A percentile compares a stretch with the other conserved stretches of the same genome.
phyloP scores from a whole-genome alignment of 805 yeast genomes.

The Ogataea thermomethanolica region DNA sequence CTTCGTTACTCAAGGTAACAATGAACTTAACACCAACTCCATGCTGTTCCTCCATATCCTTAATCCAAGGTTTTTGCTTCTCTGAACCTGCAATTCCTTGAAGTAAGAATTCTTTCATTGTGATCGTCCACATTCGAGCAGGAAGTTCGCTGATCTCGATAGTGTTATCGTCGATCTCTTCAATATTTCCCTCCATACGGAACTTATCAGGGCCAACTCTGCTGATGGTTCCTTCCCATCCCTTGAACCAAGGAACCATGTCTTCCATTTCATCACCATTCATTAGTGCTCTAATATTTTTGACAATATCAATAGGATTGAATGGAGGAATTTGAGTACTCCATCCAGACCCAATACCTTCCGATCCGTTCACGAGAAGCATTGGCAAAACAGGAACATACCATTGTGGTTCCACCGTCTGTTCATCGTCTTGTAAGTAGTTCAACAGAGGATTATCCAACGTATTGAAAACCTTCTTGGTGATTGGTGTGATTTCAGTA shows the following conservation, averaged over 20 bases:
- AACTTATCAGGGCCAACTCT: conserved; percentile 62
- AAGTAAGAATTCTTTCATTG: conserved; percentile 79
- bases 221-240: conserved; percentile 87
- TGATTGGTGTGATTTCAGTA: conserved; percentile 75
- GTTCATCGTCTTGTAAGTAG: conserved; percentile 89
- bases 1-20: conserved; percentile 68
- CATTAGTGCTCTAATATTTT: conserved; percentile 71
- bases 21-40: conserved; percentile 76
- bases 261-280: conserved; percentile 63
- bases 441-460: conserved; percentile 74
- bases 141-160: conserved; percentile 92
- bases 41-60: conserved; percentile 94
- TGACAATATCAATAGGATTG: conserved; percentile 81
- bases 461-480: conserved; percentile 72
- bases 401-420: conserved; percentile 93
- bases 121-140: conserved; percentile 86
- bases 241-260: conserved; percentile 91
- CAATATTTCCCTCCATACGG: conserved; percentile 75
- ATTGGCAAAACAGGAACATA: conserved; percentile 92
- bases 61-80: conserved; percentile 77
- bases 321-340: conserved; percentile 88
- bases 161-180: conserved; percentile 73
- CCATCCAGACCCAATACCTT: conserved; percentile 99
- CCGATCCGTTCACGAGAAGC: conserved; percentile 92
- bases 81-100: conserved; percentile 75